Evolutionary conservation across 164 flowering plant species (phyloP).

Genomic region (Sextonia rubra): DNA sequence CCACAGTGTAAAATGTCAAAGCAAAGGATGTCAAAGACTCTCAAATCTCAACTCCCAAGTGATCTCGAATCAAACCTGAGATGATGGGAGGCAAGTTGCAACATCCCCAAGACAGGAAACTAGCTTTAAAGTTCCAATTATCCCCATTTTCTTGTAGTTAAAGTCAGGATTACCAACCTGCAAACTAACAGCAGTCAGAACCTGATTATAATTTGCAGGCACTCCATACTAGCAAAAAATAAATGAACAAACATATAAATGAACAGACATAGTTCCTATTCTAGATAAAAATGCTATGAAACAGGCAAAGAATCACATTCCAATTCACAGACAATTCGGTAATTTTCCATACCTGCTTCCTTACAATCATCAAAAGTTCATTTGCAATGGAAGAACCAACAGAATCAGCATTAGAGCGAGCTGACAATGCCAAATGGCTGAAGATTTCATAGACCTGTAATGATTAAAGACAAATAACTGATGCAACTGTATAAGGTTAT

Average conservation of each 20-base stretch:
- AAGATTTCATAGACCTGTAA: slow-evolving; percentile 76
- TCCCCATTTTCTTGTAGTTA: slow-evolving; percentile 79
- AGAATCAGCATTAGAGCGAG: slow-evolving; percentile 36
- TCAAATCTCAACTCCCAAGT: too few species aligned
- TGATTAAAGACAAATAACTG: not conserved
- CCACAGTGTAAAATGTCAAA: not conserved
- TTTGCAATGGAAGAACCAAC: slow-evolving; percentile 57
- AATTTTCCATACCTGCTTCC: slow-evolving; percentile 61
- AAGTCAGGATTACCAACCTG: slow-evolving; percentile 70
- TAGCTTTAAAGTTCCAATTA: slow-evolving; percentile 71
- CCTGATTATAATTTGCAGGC: not conserved
- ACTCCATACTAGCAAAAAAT: not conserved
- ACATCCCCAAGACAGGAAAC: slow-evolving; percentile 62
- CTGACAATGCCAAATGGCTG: slow-evolving; percentile 54
- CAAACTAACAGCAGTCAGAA: slow-evolving; percentile 1
- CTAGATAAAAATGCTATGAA: not conserved
- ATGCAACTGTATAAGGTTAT: not conserved
- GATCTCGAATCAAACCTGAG: slow-evolving; percentile 33
- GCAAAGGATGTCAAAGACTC: not conserved
- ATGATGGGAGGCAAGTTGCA: slow-evolving; percentile 20
- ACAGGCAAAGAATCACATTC: not conserved
- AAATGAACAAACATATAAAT: not conserved
- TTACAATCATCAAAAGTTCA: slow-evolving; percentile 74
- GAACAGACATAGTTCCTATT: not conserved
- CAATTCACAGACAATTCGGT: slow-evolving; percentile 1